Evolutionary conservation across 1,284 basidiomycete species (phyloP), one percentile per base, ranked within the genome.

Genomic region (Coniophora puteana): DNA sequence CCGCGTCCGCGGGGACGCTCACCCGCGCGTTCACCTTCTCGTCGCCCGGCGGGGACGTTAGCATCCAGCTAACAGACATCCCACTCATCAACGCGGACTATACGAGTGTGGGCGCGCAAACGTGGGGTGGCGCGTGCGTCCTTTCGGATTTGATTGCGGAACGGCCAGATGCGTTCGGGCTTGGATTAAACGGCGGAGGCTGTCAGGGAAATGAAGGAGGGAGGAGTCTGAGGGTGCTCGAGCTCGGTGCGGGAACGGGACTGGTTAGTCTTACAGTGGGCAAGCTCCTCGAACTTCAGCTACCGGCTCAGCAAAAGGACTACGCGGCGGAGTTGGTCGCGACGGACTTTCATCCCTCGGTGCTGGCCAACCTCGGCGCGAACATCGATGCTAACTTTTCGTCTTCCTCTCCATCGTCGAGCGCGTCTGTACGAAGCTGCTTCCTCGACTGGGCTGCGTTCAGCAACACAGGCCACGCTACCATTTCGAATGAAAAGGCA

Each of bases 211-310:
- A n/a, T n/a, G n/a, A n/a, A n/a, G n/a, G n/a, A n/a, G 40, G 31
- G 20, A 41, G 35, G 8, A 41, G 54, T 3, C 56, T 80, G 13
- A 70, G 88, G 4, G 67, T 89, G 13, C 70, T 95, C 11, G 92
- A 94, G 60, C 72, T 95, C 0, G 92, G 92, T 4, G 86, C 92
- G 1, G 92, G 92, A 0, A 95, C 93, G 0, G 92, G 92, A 0
- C 68, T 94, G 7, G 80, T 92, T n/a, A 81, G 83, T 43, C 60
- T 92, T n/a, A 71, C 76, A 4, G 59, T 78, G 2, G 78, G 72
- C 22, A 78, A 77, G 39, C 47, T 83, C 0, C 60, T 82, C 28
- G n/a, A n/a, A n/a, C 50, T 72, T 25, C 36, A 34, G 1, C 48
- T 26, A 8, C 38, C 39, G 41, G 26, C 24, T 39, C 32, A 25